phyloP scores from a whole-genome alignment of 148 eudicot genomes.

The Silene latifolia region DNA sequence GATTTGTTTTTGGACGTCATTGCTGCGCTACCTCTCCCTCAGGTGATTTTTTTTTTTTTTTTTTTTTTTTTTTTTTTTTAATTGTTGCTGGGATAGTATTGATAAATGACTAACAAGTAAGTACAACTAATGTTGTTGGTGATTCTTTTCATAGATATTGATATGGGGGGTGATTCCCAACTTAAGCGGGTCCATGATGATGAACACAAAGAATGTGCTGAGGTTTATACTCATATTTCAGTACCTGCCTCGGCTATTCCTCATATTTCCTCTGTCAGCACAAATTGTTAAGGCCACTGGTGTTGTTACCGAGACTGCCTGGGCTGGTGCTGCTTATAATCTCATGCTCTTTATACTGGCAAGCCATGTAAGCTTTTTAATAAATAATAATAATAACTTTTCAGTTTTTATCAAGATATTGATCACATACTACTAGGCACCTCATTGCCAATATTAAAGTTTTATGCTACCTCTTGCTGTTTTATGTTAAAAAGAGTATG shows the following conservation, averaged over 20 bases:
- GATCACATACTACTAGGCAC: too few relatives aligned
- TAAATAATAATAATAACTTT: too few relatives aligned
- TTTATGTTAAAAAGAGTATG: too few relatives aligned
- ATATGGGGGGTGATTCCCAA: constrained; percentile 69
- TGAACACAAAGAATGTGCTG: constrained; percentile 57
- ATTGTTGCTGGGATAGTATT: too few relatives aligned
- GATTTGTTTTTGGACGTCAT: constrained; percentile 59
- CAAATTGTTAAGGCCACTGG: constrained; percentile 63
- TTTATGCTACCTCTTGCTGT: too few relatives aligned
- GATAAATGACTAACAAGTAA: too few relatives aligned
- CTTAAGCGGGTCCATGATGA: constrained; percentile 56
- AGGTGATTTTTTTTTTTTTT: constrained; percentile 56
- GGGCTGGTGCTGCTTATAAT: constrained; percentile 83
- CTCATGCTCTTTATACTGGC: constrained; percentile 63
- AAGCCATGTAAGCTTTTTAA: constrained; percentile 54
- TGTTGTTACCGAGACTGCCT: constrained; percentile 70
- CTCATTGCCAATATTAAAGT: too few relatives aligned
- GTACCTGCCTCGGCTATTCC: constrained; percentile 50
- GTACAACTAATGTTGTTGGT: too few relatives aligned
- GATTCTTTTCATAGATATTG: constrained; percentile 40
- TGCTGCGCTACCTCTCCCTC: constrained; percentile 83
- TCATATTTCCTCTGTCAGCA: constrained; percentile 58
- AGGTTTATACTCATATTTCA: constrained; percentile 57
- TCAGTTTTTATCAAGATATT: too few relatives aligned
- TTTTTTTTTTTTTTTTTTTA: too few relatives aligned